These are phyloP conservation scores for Pichia deserticola DNA, from an alignment of 805 yeast genomes.

Conservation along the genomic window DNA sequence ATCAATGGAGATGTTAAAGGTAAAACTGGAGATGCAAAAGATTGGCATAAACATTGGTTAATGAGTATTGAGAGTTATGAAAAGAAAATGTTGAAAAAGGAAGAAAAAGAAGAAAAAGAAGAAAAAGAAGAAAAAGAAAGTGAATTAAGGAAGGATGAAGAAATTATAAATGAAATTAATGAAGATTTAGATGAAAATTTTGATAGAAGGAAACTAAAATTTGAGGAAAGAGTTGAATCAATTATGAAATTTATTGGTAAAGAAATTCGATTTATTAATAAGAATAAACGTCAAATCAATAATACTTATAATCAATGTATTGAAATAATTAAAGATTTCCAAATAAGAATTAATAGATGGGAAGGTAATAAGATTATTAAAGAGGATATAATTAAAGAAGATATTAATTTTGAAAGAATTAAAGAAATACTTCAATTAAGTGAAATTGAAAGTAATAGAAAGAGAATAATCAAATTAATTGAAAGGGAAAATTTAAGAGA, in stretches of 20 bases:
- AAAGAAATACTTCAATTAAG: neutral
- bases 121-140: neutral
- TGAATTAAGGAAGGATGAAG: neutral
- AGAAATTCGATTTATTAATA: neutral
- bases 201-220: neutral
- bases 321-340: neutral
- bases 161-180: no score
- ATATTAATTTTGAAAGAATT: neutral
- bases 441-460: neutral
- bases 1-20: neutral
- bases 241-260: neutral
- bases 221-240: neutral
- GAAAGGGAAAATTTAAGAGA: neutral
- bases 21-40: neutral
- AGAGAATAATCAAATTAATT: neutral
- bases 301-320: no score
- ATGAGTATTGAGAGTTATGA: neutral
- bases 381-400: neutral
- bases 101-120: neutral
- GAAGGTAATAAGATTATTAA: neutral
- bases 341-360: neutral
- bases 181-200: no score
- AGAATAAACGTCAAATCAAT: neutral
- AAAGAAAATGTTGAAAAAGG: no score
- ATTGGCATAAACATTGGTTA: neutral